phyloP scores from a whole-genome alignment of 371 early-diverging fungal genomes.

The Actinomortierella wolfii region DNA sequence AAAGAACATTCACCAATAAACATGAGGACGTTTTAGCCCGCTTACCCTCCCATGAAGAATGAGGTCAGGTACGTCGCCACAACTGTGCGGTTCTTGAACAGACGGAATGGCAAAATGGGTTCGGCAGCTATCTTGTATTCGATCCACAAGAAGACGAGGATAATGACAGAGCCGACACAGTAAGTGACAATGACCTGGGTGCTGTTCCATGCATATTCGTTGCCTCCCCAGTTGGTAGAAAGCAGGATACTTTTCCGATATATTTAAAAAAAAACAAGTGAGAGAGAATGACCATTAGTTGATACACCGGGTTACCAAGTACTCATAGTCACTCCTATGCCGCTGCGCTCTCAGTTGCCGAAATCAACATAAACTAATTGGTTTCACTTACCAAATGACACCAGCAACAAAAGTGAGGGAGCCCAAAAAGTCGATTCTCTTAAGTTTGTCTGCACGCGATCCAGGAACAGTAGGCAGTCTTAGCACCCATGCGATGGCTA shows the following conservation, averaged over 20 bases:
- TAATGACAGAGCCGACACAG: conserved; percentile 50
- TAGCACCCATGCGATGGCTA: conserved; percentile 52
- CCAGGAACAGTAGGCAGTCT: conserved; percentile 35
- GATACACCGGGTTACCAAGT: no score
- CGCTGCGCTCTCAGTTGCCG: no score
- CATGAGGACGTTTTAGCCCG: not conserved
- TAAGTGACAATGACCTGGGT: conserved; percentile 65
- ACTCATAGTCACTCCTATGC: no score
- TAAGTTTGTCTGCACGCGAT: conserved; percentile 48
- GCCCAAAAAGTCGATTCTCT: conserved; percentile 64
- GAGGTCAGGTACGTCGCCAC: conserved; percentile 51
- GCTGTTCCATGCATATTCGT: conserved; percentile 59
- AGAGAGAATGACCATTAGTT: no score
- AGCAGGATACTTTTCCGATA: conserved; percentile 33
- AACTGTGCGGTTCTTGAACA: conserved; percentile 57
- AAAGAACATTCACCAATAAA: not conserved
- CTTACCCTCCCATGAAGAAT: conserved; percentile 56
- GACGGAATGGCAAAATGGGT: conserved; percentile 59
- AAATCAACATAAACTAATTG: no score
- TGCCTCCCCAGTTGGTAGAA: conserved; percentile 54
- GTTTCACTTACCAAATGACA: conserved; percentile 41
- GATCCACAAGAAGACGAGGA: conserved; percentile 48
- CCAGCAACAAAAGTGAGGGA: conserved; percentile 52
- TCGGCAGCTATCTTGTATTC: conserved; percentile 59
- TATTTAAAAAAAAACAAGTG: conserved; percentile 22